These are phyloP conservation scores for Calamus simplicifolius DNA, from an alignment of 176 grass and related monocot species.

Conservation along the genomic window DNA sequence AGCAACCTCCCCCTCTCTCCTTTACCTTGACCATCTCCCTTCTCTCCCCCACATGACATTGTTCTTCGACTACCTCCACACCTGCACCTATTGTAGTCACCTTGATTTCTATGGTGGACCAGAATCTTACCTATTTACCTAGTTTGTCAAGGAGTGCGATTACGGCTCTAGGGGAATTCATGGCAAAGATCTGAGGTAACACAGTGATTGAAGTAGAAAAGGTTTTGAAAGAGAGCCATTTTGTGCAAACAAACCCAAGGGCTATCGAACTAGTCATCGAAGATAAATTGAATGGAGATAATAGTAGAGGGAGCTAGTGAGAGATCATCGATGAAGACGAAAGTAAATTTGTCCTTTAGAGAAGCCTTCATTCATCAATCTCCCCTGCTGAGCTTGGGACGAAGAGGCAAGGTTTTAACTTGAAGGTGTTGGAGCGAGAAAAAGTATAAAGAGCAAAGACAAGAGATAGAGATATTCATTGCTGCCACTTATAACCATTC, in stretches of 20 bases:
- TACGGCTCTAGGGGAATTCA: too few relatives aligned
- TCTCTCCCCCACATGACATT: too few relatives aligned
- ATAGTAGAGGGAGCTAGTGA: constrained; percentile 24
- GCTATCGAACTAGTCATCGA: constrained; percentile 3
- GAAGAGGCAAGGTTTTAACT: constrained; percentile 22
- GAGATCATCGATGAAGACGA: constrained; percentile 45
- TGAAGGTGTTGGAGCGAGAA: background rate
- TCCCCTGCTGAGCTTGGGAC: background rate
- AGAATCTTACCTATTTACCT: too few relatives aligned
- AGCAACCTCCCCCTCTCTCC: too few relatives aligned
- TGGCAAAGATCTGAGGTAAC: background rate
- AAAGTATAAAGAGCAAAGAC: too few relatives aligned
- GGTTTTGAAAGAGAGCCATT: background rate
- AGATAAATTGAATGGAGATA: constrained; percentile 27
- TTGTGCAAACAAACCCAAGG: constrained; percentile 37
- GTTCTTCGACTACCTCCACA: too few relatives aligned
- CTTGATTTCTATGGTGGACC: too few relatives aligned
- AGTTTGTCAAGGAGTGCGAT: too few relatives aligned
- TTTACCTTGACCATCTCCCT: too few relatives aligned
- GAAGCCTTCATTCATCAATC: background rate
- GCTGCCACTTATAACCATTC: too few relatives aligned
- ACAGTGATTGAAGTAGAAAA: constrained; percentile 46
- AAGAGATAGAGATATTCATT: too few relatives aligned
- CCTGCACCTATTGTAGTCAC: too few relatives aligned
- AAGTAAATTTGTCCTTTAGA: constrained; percentile 19